phyloP scores from a whole-genome alignment of 352 stramenopile genomes.

The Pythium rhizo-oryzae region DNA sequence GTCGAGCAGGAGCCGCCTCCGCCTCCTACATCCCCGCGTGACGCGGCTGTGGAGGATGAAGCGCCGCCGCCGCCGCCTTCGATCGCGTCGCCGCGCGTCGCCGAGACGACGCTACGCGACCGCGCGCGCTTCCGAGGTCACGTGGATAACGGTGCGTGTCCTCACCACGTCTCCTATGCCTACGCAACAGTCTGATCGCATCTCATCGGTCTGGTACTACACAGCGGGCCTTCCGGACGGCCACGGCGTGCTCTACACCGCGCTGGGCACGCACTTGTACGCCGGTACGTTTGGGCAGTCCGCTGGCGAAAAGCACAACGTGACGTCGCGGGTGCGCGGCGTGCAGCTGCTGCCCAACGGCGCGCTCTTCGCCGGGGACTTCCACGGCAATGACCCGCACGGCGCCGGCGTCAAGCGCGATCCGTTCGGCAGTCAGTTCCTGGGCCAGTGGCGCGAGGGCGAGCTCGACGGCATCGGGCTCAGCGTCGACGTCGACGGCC shows the following conservation, averaged over 20 bases:
- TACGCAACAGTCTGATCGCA: too few relatives aligned
- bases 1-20: too few relatives aligned
- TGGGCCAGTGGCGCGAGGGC: constrained; percentile 44
- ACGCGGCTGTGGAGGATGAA: too few relatives aligned
- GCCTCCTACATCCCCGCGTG: too few relatives aligned
- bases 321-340: constrained; percentile 35
- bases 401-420: constrained; percentile 53
- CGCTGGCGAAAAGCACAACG: constrained; percentile 26
- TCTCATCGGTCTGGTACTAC: too few relatives aligned
- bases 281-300: constrained; percentile 32
- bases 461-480: constrained; percentile 46
- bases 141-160: constrained; percentile 12
- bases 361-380: constrained; percentile 43
- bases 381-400: constrained; percentile 25
- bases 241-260: constrained; percentile 37
- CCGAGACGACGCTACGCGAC: constrained; percentile 9
- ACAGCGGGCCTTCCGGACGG: too few relatives aligned
- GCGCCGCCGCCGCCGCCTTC: too few relatives aligned
- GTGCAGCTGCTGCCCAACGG: constrained; percentile 47
- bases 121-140: constrained; percentile 7
- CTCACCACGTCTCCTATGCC: too few relatives aligned
- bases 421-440: constrained; percentile 43
- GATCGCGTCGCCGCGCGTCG: too few relatives aligned
- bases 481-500: constrained; percentile 37
- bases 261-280: constrained; percentile 41